Conservation (phyloP, 176 grass and related monocot species). For the Canna indica region DNA sequence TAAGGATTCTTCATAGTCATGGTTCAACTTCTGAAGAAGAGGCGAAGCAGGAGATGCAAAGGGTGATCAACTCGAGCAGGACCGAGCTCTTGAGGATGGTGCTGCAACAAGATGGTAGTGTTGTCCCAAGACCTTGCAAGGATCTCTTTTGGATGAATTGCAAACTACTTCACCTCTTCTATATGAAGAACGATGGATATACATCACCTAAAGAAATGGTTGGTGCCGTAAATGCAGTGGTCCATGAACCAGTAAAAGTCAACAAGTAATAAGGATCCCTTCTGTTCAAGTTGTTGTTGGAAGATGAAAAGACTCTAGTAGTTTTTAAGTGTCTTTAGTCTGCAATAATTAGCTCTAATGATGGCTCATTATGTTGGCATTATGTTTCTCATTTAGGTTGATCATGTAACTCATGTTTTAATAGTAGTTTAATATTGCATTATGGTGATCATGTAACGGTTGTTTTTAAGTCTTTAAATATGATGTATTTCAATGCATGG, state of each 20-base stretch:
- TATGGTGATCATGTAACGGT: no score
- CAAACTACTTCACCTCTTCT: conserved; percentile 63
- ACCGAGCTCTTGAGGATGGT: conserved; percentile 50
- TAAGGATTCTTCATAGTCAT: conserved; percentile 28
- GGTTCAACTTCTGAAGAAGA: conserved; percentile 34
- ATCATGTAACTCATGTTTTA: no score
- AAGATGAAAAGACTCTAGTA: no score
- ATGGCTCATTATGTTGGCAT: no score
- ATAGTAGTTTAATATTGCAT: no score
- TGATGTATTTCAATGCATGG: no score
- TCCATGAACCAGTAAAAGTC: conserved; percentile 30
- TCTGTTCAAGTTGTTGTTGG: not conserved
- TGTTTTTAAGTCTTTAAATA: no score
- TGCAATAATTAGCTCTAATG: no score
- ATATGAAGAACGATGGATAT: conserved; percentile 60
- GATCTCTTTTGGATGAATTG: conserved; percentile 84
- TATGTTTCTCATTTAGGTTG: no score
- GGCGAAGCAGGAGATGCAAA: conserved; percentile 19
- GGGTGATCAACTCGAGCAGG: conserved; percentile 20
- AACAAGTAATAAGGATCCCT: not conserved
- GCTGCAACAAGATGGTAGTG: conserved; percentile 26
- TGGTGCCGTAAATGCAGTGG: conserved; percentile 50
- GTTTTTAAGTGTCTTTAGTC: no score
- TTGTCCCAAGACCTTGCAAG: conserved; percentile 62
- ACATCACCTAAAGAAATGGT: conserved; percentile 67